Evolutionary conservation across 768 basidiomycete species (phyloP).

Genomic region (Cystofilobasidium ferigula): DNA sequence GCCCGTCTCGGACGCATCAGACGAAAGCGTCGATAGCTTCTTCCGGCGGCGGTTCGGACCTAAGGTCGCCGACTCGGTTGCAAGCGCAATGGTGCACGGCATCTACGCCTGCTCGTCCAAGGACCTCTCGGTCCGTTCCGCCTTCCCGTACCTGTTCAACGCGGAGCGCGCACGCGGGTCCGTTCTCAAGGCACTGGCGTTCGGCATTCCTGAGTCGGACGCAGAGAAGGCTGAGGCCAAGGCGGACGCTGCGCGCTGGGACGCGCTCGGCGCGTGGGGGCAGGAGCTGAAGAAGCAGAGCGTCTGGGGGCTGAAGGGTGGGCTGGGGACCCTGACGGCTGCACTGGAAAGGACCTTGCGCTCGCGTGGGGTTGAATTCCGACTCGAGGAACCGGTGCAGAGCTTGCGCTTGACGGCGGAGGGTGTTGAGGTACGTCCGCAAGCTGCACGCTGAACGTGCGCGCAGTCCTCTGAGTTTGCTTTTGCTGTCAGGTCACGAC

Average conservation of each 20-base stretch:
- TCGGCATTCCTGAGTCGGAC: constrained; percentile 13
- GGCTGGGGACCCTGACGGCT: constrained; percentile 56
- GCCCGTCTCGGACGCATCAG: constrained; percentile 37
- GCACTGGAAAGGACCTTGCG: constrained; percentile 47
- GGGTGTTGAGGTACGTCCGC: constrained; percentile 43
- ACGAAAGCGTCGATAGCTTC: constrained; percentile 75
- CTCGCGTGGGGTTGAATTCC: constrained; percentile 52
- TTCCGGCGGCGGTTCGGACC: constrained; percentile 61
- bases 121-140: constrained; percentile 58
- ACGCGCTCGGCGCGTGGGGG: constrained; percentile 47
- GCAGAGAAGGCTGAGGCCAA: constrained; percentile 27
- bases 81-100: constrained; percentile 76
- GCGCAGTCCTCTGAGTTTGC: neutral
- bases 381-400: constrained; percentile 42
- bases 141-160: constrained; percentile 64
- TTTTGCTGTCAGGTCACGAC: constrained; percentile 13
- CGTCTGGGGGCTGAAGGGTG: constrained; percentile 70
- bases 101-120: constrained; percentile 83
- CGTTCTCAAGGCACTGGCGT: constrained; percentile 50
- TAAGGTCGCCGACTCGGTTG: constrained; percentile 59
- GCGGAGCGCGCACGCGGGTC: constrained; percentile 60
- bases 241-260: constrained; percentile 33
- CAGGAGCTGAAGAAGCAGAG: constrained; percentile 50
- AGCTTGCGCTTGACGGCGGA: constrained; percentile 10
- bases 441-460: neutral